A percentile compares a stretch with the other conserved stretches of the same genome.
Evolutionary conservation across 345 rosid species (phyloP).

Genomic region (Eucalyptus sp.): DNA sequence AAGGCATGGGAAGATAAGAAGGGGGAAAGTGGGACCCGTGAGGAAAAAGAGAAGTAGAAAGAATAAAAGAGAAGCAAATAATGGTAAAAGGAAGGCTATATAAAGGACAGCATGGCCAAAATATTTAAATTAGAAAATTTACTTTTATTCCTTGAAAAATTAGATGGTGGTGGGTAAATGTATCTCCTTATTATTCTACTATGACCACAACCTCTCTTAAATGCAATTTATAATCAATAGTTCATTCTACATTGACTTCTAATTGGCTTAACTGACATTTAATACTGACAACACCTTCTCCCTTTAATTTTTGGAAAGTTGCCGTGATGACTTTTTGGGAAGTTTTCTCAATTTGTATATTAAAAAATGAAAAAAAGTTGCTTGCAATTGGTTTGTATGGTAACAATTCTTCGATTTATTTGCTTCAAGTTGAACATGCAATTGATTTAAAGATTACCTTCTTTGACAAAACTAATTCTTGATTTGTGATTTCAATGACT

Average conservation of each 20-base stretch:
- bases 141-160: not conserved
- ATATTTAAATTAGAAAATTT: not conserved
- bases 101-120: not conserved
- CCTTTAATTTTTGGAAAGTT: not conserved
- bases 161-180: not conserved
- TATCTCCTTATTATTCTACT: not conserved
- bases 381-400: not conserved
- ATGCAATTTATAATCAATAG: not conserved
- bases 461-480: not conserved
- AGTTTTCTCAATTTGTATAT: not conserved
- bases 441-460: not conserved
- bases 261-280: not conserved
- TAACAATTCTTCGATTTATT: too few species aligned
- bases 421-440: not conserved
- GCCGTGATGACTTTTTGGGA: fast-evolving
- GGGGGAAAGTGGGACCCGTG: not conserved
- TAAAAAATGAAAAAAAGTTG: not conserved
- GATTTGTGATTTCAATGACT: not conserved
- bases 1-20: not conserved
- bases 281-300: not conserved
- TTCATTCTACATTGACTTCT: not conserved
- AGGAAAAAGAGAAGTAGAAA: not conserved
- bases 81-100: not conserved
- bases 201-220: fast-evolving
- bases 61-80: not conserved